Base-by-base conservation (phyloP, 2,329 filamentous ascomycete genomes). In the Juglanconis juglandina region DNA sequence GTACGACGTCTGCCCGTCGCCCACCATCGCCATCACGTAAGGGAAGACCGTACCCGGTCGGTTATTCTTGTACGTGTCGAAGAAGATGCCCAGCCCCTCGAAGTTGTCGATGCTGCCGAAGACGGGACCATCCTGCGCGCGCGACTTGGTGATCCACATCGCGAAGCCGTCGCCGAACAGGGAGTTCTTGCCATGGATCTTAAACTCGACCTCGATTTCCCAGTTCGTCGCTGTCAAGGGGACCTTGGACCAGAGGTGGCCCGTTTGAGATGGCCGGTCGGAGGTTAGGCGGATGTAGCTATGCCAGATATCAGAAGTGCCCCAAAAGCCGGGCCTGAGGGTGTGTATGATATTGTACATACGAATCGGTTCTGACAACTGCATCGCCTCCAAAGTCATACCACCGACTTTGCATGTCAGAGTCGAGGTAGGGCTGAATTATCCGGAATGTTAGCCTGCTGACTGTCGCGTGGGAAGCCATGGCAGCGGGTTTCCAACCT, bases 11-110 rank as follows among this genome's bases (percentile, higher is more conserved):
- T 92, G 81, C 64, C 95, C 94, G 73, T 99, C 95, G 62, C 95
- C 95, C 67, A 92, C 82, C 95, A 98, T 98, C 64, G 93, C 94
- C 93, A 98, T 97, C 70, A 99, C 89, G 72, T 96, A 97, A 54
- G 95, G 95, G 77, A 99, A 99, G 51, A 96, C 90, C 47, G 92
- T 89, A 48, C 95, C 95, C 0, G 95, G 94, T 13, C 95, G 87
- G 80, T 97, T 96, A 81, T 99, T 99, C 87, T 99, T 99, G 83
- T 99, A 99, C 49, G 95, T 99, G 74, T 99, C 95, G 78, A 99
- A 86, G 80, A 97, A 98, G 75, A 99, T 84, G 58, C 92, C 95
- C 51, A 99, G 83, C 4, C 95, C 95, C 74, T 99, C 94, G 68
- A 98, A 99, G 65, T 86, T 86, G 77, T 99, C 94, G 35, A 83